Evolutionary conservation across 306 rosid species (phyloP), one percentile per base, ranked within the genome.

Genomic region (Prunus mongolica): DNA sequence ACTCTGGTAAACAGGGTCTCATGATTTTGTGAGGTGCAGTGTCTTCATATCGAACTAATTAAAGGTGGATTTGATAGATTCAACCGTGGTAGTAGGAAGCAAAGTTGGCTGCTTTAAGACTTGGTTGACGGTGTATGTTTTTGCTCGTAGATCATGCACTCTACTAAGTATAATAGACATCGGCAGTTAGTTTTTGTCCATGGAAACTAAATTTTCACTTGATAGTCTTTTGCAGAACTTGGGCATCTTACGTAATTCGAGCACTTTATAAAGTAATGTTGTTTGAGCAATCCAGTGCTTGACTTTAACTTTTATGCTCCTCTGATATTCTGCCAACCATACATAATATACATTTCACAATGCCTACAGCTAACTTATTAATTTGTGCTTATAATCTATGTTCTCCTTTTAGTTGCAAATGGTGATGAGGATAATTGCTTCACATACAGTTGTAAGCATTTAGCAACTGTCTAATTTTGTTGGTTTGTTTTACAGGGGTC

Each of bases 401-500:
- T 66, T 55, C 13, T n/a, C 14, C 38, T 14, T 47, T 63, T 54
- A 14, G 62, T 56, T 50, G 34, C 5, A 24, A 64, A 18, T 46
- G 1, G 34, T 47, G 61, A 62, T 68, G 22, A 57, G 49, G 50
- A 22, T 28, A 3, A 41, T 22, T 47, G 24, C 24, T 71, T 72
- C 5, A 22, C 38, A 20, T 82, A 56, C 8, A 60, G 71, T 16
- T 75, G 32, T 22, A 67, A 56, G 14, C 50, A 24, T 46, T 55
- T 77, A 12, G 16, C 38, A 24, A 52, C 3, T 47, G 6, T 67
- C 65, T 69, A 65, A 16, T 60, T 28, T 69, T 74, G 18, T 74
- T 61, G 73, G 71, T 68, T 81, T 72, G 22, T 66, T 82, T 79
- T 80, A 67, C 87, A 93, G 98, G 87, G 90, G 86, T 69, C 97